phyloP scores from a whole-genome alignment of 78 protist genomes.

The Anaeramoeba ignava region DNA sequence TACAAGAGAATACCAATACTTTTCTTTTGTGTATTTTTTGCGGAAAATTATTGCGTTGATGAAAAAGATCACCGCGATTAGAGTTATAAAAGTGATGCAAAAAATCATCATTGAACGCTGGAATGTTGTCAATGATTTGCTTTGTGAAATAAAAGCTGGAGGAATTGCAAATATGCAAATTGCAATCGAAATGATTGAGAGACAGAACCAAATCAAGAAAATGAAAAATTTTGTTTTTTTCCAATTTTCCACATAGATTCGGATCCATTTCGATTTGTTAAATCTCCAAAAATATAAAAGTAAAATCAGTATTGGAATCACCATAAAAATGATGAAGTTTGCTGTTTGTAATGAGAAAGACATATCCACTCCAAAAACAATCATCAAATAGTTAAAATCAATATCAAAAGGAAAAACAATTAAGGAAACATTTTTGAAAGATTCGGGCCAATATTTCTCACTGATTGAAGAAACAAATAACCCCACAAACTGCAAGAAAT shows the following conservation, averaged over 20 bases:
- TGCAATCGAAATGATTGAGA: background rate
- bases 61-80: background rate
- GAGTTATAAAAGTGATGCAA: background rate
- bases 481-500: background rate
- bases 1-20: background rate
- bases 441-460: background rate
- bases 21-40: background rate
- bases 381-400: background rate
- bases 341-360: background rate
- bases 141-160: background rate
- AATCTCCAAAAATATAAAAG: background rate
- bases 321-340: background rate
- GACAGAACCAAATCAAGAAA: background rate
- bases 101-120: background rate
- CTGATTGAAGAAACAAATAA: background rate
- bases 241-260: background rate
- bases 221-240: background rate
- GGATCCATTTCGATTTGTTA: background rate
- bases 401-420: background rate
- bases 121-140: background rate
- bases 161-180: background rate
- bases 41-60: background rate
- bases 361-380: background rate
- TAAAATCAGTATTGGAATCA: background rate
- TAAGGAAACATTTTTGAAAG: background rate